Conservation (phyloP, 2,329 filamentous ascomycete genomes). For the Hypoxylon sp. region DNA sequence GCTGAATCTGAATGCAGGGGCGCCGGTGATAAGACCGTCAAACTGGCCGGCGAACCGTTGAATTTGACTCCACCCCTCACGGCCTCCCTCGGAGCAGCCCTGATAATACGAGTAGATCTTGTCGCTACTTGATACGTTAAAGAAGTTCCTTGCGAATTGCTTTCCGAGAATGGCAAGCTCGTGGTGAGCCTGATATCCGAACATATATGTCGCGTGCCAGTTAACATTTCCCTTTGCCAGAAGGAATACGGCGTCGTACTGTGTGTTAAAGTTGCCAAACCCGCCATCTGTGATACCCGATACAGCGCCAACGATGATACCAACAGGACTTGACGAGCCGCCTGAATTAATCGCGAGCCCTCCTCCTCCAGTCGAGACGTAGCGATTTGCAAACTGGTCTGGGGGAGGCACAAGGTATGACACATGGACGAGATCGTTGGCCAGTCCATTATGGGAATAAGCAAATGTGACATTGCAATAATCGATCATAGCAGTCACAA, state of each 20-base stretch:
- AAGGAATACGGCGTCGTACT: conserved; percentile 57
- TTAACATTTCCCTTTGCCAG: conserved; percentile 59
- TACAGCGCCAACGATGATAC: conserved; percentile 60
- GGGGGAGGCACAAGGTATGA: conserved; percentile 46
- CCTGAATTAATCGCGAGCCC: conserved; percentile 56
- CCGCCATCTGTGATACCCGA: conserved; percentile 66
- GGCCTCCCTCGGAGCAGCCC: conserved; percentile 69
- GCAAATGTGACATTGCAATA: conserved; percentile 50
- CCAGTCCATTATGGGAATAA: conserved; percentile 46
- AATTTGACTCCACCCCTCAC: conserved; percentile 65
- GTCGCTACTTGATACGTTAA: conserved; percentile 51
- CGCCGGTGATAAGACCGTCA: conserved; percentile 63
- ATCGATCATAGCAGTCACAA: conserved; percentile 41
- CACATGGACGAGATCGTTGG: conserved; percentile 46
- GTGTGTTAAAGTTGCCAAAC: conserved; percentile 63
- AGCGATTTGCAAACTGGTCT: conserved; percentile 44
- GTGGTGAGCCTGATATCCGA: conserved; percentile 57
- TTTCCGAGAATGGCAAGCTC: conserved; percentile 61
- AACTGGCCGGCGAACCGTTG: conserved; percentile 66
- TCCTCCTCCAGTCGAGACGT: conserved; percentile 57
- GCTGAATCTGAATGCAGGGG: conserved; percentile 63
- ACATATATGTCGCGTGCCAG: conserved; percentile 57
- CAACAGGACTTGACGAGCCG: conserved; percentile 51
- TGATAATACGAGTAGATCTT: conserved; percentile 66
- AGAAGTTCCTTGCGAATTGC: conserved; percentile 60